Base-by-base conservation (phyloP, 2,329 filamentous ascomycete species). In the Aspergillus pseudoviridinutans region DNA sequence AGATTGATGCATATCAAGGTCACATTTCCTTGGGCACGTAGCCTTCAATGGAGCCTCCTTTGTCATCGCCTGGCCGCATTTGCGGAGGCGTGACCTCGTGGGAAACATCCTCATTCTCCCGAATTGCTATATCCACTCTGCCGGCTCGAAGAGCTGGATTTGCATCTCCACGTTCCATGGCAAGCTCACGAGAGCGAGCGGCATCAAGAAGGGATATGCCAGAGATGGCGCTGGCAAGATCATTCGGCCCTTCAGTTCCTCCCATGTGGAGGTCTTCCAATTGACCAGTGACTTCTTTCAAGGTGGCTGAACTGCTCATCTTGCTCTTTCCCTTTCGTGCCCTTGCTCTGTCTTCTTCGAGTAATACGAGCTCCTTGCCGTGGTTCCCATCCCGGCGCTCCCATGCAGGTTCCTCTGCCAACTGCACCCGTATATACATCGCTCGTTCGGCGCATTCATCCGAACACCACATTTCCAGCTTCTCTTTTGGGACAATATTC, bases 401-500 rank as follows among this genome's bases (percentile, higher is more conserved):
- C 91, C 92, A 96, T 0, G 90, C 90, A 0, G 92, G 91, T 61
- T 89, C 87, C 69, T 94, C 89, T 63, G 84, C 88, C 42, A 97
- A 83, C 79, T 99, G 94, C 25, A 95, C 89, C 68, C 92, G 90
- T 65, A 97, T 82, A 73, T 92, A 96, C 63, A 96, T 80, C 2
- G 90, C 92, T 51, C 90, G 83, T 62, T 85, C 84, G 2, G 90
- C 90, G 76, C 94, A 99, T 42, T 81, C 81, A 55, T 87, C 81
- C 0, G 87, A 90, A 74, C 94, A 99, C 91, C 92, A 99, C 74
- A 87, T 89, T 76, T 94, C 90, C 17, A 92, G 74, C 68, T 91
- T 86, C 63, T 86, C 84, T 54, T 82, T 84, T 58, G 85, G 82
- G 27, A 95, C 86, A 50, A 96, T 88, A 61, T 80, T 79, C 63